Conservation (phyloP, 2,329 filamentous ascomycete species). For the Dothiorella sarmentorum region DNA sequence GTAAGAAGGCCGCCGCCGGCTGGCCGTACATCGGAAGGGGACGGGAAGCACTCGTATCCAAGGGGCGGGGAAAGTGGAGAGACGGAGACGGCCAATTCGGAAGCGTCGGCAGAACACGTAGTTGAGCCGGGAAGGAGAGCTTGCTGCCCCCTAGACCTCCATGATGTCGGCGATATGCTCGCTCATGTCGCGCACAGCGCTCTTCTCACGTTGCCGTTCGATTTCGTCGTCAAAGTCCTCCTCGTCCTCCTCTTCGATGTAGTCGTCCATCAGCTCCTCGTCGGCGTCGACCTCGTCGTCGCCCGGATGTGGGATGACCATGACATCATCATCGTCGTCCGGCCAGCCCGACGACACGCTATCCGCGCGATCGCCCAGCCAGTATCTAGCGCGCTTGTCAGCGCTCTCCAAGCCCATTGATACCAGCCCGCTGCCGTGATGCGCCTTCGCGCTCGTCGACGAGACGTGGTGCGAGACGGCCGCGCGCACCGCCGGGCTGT, state of each 20-base stretch:
- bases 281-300: conserved; percentile 37
- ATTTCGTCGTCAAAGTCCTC: conserved; percentile 35
- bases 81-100: no score
- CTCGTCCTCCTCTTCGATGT: conserved; percentile 20
- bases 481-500: conserved; percentile 48
- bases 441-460: background rate
- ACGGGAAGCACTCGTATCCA: background rate
- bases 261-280: conserved; percentile 22
- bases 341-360: conserved; percentile 30
- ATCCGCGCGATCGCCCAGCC: conserved; percentile 67
- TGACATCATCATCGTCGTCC: conserved; percentile 44
- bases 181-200: conserved; percentile 50
- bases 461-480: background rate
- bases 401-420: conserved; percentile 37
- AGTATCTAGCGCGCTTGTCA: conserved; percentile 80
- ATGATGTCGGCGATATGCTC: conserved; percentile 53
- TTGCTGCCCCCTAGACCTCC: conserved; percentile 44
- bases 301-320: conserved; percentile 37
- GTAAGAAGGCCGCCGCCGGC: background rate
- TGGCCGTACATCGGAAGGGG: background rate
- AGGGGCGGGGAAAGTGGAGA: no score
- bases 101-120: conserved; percentile 10
- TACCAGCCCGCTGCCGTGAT: background rate
- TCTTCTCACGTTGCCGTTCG: conserved; percentile 29
- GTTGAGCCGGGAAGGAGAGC: no score